Base-by-base conservation (phyloP, 352 stramenopile genomes). In the Nothophytophthora sp. region DNA sequence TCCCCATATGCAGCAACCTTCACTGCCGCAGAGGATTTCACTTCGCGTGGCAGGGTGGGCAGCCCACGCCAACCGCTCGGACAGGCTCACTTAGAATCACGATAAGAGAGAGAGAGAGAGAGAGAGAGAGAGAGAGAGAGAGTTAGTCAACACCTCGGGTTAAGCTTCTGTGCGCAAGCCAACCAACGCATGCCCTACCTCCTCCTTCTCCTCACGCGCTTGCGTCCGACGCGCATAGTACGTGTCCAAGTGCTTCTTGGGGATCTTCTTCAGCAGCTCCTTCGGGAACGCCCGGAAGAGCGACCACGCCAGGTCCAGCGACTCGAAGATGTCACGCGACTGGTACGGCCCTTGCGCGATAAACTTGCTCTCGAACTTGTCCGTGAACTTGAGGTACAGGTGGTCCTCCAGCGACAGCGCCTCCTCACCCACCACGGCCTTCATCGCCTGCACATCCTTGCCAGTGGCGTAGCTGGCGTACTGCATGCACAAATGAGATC, bases 381-480 rank as follows among this genome's bases (percentile, higher is more conserved):
- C 96, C 40, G 98, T 97, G 76, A 99, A 99, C 75, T 98, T 98
- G 22, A 99, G 81, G 86, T 99, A 99, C 39, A 99, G 74, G 69
- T 99, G 96, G 83, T 99, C 97, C 79, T 99, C 97, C 62, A 98
- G 93, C 43, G 95, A 99, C 38, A 99, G 83, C 20, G 97, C 97
- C 80, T 99, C 97, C 78, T 99, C 97, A 75, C 97, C 97, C 42
- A 99, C 97, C 65, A 99, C 97, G 42, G 97, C 97, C 85, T 99
- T 99, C 97, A 99, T 99, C 53, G 97, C 97, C 77, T 99, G 89
- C 33, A 99, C 97, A 81, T 99, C 97, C 89, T 99, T 99, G 51
- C 81, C 82, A 7, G 81, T 90, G 33, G 81, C 80, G 52, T 94
- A 94, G 78, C 82, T 92, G 25, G 82, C 81, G 66, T 92, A 94